phyloP scores from a whole-genome alignment of 768 basidiomycete genomes.

The Boletus vermiculosoides region DNA sequence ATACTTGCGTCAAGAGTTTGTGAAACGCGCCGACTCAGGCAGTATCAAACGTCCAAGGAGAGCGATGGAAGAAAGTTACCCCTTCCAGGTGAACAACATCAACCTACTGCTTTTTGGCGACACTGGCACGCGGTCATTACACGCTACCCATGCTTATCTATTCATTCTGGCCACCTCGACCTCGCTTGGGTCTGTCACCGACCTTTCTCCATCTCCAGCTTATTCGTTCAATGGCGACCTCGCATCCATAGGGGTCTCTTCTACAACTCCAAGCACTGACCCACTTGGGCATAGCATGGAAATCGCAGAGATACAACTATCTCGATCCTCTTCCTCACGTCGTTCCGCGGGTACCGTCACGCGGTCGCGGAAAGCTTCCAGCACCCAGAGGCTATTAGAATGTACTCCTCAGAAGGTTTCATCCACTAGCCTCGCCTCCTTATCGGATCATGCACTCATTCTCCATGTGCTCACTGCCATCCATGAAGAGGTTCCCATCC shows the following conservation, averaged over 20 bases:
- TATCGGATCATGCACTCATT: conserved; percentile 75
- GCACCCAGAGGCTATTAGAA: conserved; percentile 52
- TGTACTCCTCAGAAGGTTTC: conserved; percentile 44
- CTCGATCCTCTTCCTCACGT: conserved; percentile 40
- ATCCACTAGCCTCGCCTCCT: conserved; percentile 51
- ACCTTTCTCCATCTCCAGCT: conserved; percentile 42
- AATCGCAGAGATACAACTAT: conserved; percentile 24
- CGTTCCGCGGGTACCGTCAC: conserved; percentile 49
- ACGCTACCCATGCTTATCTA: conserved; percentile 76
- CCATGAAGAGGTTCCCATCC: conserved; percentile 71
- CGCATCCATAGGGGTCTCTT: conserved; percentile 27
- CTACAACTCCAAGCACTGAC: conserved; percentile 35
- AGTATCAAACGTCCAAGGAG: conserved; percentile 46
- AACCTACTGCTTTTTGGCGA: conserved; percentile 56
- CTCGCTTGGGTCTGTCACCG: conserved; percentile 49
- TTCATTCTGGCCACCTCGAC: conserved; percentile 77
- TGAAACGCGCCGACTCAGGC: conserved; percentile 50
- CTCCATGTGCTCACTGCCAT: conserved; percentile 64
- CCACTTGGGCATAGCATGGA: conserved; percentile 22
- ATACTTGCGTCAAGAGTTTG: conserved; percentile 76
- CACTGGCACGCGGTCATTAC: conserved; percentile 65
- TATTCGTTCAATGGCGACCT: conserved; percentile 34
- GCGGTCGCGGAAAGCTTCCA: conserved; percentile 57
- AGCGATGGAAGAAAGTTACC: conserved; percentile 47
- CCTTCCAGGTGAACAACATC: conserved; percentile 45